Evolutionary conservation across 345 rosid species (phyloP), one percentile per base, ranked within the genome.

Genomic region (Schrenkiella parvula): DNA sequence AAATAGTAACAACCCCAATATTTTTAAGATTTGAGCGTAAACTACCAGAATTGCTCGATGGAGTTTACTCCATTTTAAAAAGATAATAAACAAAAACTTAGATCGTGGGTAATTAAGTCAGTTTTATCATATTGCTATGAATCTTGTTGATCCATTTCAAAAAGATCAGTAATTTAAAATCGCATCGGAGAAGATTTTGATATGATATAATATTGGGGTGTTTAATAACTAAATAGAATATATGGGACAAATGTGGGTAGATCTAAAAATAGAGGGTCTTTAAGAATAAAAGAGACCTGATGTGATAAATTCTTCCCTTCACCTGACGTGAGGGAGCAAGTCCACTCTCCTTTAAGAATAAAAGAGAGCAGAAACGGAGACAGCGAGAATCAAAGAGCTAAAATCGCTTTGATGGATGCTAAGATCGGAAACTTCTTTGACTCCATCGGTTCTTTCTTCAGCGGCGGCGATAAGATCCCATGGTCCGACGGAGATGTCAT

Each of bases 401-500:
- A 56, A 56, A 62, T 53, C 62, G 31, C 13, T n/a, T 64, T 61
- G 55, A 76, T 76, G 80, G 80, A 76, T 15, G 80, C 76, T 46
- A 76, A 76, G 72, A 76, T 76, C 68, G 71, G 62, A 28, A 22
- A 57, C 1, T 80, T 86, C 67, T 77, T 86, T 59, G 87, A 84
- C 39, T 86, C 87, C 47, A 66, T 84, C 48, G 82, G 83, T 5
- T 62, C 83, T 69, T 87, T 91, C 84, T 91, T 91, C 82, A 17
- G 80, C 42, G 87, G 89, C 35, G 84, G 80, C 35, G 97, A 89
- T 65, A 88, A 89, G 78, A 91, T 91, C 83, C 93, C 96, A 9
- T 91, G 93, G 95, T 84, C 85, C 73, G 91, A 87, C 56, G 81
- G 83, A 4, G 97, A 88, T 75, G 78, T 89, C 80, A 83, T 91